These are phyloP conservation scores for Paxillus involutus DNA, from an alignment of 768 basidiomycete species.

Conservation along the genomic window DNA sequence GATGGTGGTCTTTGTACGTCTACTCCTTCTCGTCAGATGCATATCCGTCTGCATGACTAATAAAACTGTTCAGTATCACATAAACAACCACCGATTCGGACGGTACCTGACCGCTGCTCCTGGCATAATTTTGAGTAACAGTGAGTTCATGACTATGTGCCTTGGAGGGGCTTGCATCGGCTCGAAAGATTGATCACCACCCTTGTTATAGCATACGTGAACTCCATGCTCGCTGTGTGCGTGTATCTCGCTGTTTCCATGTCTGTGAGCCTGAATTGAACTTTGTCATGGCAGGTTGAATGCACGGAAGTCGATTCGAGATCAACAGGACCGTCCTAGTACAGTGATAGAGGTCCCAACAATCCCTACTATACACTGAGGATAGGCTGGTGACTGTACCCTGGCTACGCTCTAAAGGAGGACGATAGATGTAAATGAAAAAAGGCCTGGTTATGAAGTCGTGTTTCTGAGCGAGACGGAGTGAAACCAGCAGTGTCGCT, in stretches of 20 bases:
- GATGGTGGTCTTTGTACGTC: constrained; percentile 12
- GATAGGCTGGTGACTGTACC: no score
- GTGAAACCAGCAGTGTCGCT: no score
- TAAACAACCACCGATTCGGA: background rate
- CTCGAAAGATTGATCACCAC: background rate
- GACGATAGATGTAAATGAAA: no score
- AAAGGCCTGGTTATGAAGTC: no score
- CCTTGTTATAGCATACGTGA: constrained; percentile 15
- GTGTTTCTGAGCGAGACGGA: no score
- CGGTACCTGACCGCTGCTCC: constrained; percentile 5
- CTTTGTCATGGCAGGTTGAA: constrained; percentile 6
- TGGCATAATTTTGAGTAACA: constrained; percentile 13
- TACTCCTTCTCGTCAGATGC: background rate
- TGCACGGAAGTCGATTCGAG: constrained; percentile 10
- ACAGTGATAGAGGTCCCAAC: constrained; percentile 6
- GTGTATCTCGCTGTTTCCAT: background rate
- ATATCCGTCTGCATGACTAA: background rate
- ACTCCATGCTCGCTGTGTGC: constrained; percentile 23
- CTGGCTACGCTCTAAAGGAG: no score
- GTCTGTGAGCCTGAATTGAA: background rate
- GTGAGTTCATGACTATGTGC: background rate
- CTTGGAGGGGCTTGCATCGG: background rate
- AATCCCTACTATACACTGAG: background rate
- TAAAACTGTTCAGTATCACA: constrained; percentile 8
- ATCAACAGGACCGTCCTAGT: background rate